Evolutionary conservation across 495 filamentous ascomycete species (phyloP).

Genomic region (Neurospora cerealis): DNA sequence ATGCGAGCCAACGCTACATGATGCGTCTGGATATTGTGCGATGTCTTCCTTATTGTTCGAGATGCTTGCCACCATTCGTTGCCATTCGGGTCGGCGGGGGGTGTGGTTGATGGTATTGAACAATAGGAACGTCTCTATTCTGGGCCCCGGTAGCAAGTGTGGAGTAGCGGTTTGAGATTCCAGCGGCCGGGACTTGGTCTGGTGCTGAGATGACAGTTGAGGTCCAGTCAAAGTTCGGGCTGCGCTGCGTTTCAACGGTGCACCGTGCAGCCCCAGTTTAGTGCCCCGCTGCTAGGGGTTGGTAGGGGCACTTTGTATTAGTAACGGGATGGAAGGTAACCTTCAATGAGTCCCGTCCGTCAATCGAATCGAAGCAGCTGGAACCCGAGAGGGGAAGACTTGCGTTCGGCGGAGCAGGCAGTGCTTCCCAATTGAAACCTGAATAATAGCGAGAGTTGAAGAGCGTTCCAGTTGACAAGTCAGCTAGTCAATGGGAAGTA

Average conservation of each 20-base stretch:
- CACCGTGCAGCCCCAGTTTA: neutral
- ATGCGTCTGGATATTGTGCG: neutral
- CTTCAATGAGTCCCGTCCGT: neutral
- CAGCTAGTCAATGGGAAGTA: neutral
- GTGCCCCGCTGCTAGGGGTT: neutral
- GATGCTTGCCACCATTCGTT: neutral
- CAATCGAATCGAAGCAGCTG: neutral
- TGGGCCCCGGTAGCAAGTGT: neutral
- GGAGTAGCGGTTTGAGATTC: neutral
- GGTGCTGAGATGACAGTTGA: neutral
- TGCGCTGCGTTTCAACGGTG: neutral
- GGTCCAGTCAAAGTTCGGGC: neutral
- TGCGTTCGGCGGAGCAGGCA: neutral
- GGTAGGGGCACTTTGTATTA: neutral
- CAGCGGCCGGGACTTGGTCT: neutral
- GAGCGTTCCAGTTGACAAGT: slow-evolving; percentile 2
- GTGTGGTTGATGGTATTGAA: neutral
- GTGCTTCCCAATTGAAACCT: neutral
- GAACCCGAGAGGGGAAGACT: neutral
- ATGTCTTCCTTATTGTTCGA: neutral
- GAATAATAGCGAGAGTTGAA: neutral
- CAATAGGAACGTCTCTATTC: neutral
- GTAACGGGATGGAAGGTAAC: neutral
- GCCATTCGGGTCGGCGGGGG: neutral
- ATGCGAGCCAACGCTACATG: neutral